Base-by-base conservation (phyloP, 352 stramenopile genomes). In the Phytophthora fragariaefolia region DNA sequence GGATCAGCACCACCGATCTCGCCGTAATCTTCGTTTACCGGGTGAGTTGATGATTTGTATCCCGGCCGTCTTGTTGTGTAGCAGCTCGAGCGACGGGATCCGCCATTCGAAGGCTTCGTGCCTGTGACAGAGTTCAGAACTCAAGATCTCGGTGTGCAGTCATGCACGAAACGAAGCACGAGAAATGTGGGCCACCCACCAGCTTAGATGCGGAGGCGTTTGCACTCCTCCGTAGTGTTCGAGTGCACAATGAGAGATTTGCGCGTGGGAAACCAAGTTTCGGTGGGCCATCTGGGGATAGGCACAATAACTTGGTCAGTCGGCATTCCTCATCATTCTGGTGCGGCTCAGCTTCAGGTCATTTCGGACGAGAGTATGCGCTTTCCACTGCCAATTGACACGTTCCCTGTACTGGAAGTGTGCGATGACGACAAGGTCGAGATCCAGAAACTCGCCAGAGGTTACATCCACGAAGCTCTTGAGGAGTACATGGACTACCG, bases 401-500 rank as follows among this genome's bases (percentile, higher is more conserved):
- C 74, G 55, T 87, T 85, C 52, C 67, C 69, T 60, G 46, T 74
- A 49, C 28, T 80, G 8, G 1, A 68, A 26, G 51, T 80, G 34
- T 78, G 65, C 18, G 62, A 72, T 34, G 73, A 81, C 23, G 73
- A 81, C 40, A 51, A 55, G 40, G 6, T 67, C 15, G 65, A 69
- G 36, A 60, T 81, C n/a, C 48, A 65, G 22, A 69, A 45, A n/a
- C 57, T 77, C 6, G 62, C 72, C 1, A 51, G 63, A 3, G 48
- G 64, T 18, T 77, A 84, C 20, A 36, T 85, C 2, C 46, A 71
- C 42, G 69, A 82, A 48, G 69, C 77, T 20, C 54, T 84, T 2
- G 43, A 62, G 20, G 63, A 84, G 49, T 85, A 85, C 51, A 66
- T 71, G n/a, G 55, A 71, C 30, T 82, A 81, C 36, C 62, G 73